phyloP scores from a whole-genome alignment of 805 yeast species.

The Pichia occidentalis region DNA sequence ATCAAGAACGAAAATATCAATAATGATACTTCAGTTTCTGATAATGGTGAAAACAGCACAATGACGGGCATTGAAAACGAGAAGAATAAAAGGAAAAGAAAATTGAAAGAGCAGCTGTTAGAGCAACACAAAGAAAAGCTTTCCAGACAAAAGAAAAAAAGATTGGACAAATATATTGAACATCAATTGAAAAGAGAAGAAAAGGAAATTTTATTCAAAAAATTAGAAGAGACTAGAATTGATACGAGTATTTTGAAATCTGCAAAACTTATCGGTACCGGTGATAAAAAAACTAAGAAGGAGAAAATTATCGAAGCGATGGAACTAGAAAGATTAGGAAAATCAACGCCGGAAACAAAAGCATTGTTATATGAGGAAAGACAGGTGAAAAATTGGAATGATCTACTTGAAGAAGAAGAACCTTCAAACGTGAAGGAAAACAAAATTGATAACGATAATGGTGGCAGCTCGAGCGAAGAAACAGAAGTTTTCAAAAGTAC shows the following conservation, averaged over 20 bases:
- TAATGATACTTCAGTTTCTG: slow-evolving; percentile 18
- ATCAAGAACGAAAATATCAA: neutral
- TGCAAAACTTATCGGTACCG: slow-evolving; percentile 73
- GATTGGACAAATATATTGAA: slow-evolving; percentile 87
- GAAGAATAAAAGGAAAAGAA: slow-evolving; percentile 56
- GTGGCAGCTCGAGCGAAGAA: too few relatives aligned
- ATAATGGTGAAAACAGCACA: slow-evolving; percentile 34
- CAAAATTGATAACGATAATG: slow-evolving; percentile 7
- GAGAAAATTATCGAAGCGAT: slow-evolving; percentile 74
- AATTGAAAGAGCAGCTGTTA: slow-evolving; percentile 50
- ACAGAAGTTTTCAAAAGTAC: slow-evolving; percentile 30
- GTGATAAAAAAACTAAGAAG: slow-evolving; percentile 48
- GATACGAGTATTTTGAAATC: slow-evolving; percentile 68
- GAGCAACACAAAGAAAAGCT: slow-evolving; percentile 62
- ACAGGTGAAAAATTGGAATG: slow-evolving; percentile 56
- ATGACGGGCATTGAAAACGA: slow-evolving; percentile 48
- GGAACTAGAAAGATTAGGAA: slow-evolving; percentile 63
- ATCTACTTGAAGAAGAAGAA: slow-evolving; percentile 22
- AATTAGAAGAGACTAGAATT: slow-evolving; percentile 58
- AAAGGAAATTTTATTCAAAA: slow-evolving; percentile 67
- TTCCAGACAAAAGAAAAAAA: slow-evolving; percentile 61
- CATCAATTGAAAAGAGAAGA: slow-evolving; percentile 88
- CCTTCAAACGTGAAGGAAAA: slow-evolving; percentile 4
- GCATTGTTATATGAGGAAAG: slow-evolving; percentile 67
- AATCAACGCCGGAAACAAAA: slow-evolving; percentile 53